Base-by-base conservation (phyloP, 2,329 filamentous ascomycete species). In the Arthrobotrys entomopaga region DNA sequence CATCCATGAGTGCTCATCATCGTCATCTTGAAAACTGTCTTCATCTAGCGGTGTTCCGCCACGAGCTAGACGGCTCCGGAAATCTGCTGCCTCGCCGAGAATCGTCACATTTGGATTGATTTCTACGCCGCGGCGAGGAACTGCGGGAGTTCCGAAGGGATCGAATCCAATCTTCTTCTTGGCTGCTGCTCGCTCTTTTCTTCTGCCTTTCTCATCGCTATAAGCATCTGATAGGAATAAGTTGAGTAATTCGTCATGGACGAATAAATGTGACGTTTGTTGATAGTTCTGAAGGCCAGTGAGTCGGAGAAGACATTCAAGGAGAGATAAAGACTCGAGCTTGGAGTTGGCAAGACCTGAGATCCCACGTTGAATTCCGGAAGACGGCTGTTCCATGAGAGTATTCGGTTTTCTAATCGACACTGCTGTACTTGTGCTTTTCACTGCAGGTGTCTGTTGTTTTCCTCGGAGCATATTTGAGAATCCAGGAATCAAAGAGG, bases 281-380 rank as follows among this genome's bases (percentile, higher is more conserved):
- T 96, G 91, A 81, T 95, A 96, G 83, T 97, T 92, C 80, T 97
- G 93, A 13, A 97, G 86, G 20, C 92, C 92, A 3, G 91, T 89
- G 53, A 97, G 86, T 48, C 94, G 91, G 53, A 97, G 87, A 34
- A 97, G 84, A 84, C 94, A 95, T 81, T 97, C 93, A 63, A 97
- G 87, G 7, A 97, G 86, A 0, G 93, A 97, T 4, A 92, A 84
- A 0, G 88, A 90, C 0, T 88, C 89, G 63, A 77, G 91, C 86
- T 29, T 83, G 81, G 64, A 82, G 20, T 56, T 56, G 16, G 65
- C 83, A 58, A 83, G 85, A 75, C 78, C 76, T 85, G 82, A 77
- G 84, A 89, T 77, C 82, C 85, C 1, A 83, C 83, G 67, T 87
- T 85, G n/a, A 83, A 81, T 24, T 83, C 83, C 74, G 87, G 85